A percentile compares a stretch with the other conserved stretches of the same genome.
Evolutionary conservation across 2,329 filamentous ascomycete species (phyloP).

Genomic region (Alternaria gaisen): DNA sequence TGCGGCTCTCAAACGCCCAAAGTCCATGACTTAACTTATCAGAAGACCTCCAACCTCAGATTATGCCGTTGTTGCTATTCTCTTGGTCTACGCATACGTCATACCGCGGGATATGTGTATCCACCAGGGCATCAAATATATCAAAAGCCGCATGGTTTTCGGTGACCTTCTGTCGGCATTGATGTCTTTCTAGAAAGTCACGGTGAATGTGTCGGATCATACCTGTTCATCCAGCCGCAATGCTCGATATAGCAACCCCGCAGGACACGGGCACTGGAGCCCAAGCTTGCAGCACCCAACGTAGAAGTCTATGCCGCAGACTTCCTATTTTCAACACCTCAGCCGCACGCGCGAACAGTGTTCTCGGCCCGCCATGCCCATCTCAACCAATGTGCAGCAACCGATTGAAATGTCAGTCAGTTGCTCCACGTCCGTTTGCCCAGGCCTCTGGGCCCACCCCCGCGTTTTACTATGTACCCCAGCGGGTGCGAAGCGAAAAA

Average conservation of each 20-base stretch:
- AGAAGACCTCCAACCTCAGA: background rate
- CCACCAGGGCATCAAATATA: background rate
- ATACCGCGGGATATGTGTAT: background rate
- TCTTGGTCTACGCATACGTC: background rate
- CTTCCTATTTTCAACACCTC: background rate
- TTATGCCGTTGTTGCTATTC: background rate
- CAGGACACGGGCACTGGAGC: background rate
- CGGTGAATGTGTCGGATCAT: background rate
- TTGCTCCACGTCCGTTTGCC: background rate
- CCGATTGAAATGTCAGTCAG: background rate
- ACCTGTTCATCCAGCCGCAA: background rate
- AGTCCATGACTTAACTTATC: background rate
- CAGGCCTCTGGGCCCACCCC: background rate
- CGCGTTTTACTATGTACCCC: slow-evolving; percentile 1
- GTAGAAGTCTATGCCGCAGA: background rate
- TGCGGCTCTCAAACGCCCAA: background rate
- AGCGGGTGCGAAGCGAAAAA: slow-evolving; percentile 3
- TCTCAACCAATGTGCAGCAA: slow-evolving; percentile 3
- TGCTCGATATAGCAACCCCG: background rate
- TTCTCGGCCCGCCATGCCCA: background rate
- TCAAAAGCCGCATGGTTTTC: background rate
- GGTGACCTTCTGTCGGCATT: background rate
- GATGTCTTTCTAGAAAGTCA: background rate
- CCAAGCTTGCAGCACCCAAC: background rate
- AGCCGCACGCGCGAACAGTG: slow-evolving; percentile 2